Conservation (phyloP, 164 flowering plant genomes). For the Buxus sempervirens region DNA sequence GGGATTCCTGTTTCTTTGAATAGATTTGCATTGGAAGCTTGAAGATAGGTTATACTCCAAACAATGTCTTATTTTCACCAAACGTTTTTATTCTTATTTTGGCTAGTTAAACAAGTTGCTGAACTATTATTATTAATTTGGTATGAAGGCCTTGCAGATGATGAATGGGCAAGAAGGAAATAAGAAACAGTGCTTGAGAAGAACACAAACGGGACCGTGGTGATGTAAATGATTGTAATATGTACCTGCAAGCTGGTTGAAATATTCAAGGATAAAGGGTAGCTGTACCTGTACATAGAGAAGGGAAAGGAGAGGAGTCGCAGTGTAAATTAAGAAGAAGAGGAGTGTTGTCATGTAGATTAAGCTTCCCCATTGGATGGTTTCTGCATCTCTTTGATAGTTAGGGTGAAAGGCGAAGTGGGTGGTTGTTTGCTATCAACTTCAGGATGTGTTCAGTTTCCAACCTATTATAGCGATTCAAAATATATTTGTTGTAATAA, state of each 20-base stretch:
- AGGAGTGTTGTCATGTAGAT: background rate
- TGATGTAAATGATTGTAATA: background rate
- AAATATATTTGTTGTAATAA: too few relatives aligned
- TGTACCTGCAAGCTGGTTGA: background rate
- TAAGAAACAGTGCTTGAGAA: background rate
- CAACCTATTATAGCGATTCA: background rate
- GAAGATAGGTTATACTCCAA: too few relatives aligned
- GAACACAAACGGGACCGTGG: background rate
- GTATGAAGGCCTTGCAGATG: constrained; percentile 44
- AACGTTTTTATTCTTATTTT: background rate
- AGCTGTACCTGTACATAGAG: background rate
- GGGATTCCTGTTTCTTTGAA: too few relatives aligned
- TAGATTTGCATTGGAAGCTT: too few relatives aligned
- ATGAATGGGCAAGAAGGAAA: constrained; percentile 33
- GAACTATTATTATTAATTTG: background rate
- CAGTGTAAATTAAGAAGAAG: background rate
- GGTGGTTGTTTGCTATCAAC: background rate
- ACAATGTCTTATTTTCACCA: too few relatives aligned
- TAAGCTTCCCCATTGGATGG: background rate
- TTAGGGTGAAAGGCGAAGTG: background rate
- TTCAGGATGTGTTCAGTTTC: background rate
- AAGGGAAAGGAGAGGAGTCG: background rate
- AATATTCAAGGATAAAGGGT: background rate
- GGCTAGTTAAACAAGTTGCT: background rate
- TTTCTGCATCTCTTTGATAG: too few relatives aligned